Evolutionary conservation across 768 basidiomycete species (phyloP), one percentile per base, ranked within the genome.

Genomic region (Kwoniella sp.): DNA sequence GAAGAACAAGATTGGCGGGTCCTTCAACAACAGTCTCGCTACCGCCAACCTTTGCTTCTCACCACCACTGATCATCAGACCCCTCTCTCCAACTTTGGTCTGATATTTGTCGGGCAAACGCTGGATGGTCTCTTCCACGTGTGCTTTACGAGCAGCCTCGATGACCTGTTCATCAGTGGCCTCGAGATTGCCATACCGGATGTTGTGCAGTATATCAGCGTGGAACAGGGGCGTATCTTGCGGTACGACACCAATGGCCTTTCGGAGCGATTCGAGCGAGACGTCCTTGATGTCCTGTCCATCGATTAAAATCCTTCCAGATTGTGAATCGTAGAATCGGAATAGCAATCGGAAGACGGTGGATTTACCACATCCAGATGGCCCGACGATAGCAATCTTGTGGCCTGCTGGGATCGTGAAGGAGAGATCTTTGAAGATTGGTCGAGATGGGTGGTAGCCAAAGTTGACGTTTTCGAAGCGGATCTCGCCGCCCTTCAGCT

Each of bases 201-300:
- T 87, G 75, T 99, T 99, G 78, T 97, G 92, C 85, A 96, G 84
- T 52, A 98, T 89, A 76, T 97, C 89, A 4, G 91, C 88, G 79
- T 99, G 94, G 85, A 99, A 98, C 2, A 99, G 84, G 0, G 96
- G 95, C 17, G 95, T 99, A 73, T 99, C 96, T 79, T 99, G 95
- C 0, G 96, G 96, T 0, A 99, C 96, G 20, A 98, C 92, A 1
- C 95, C 96, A 30, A 99, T 89, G 2, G 85, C 82, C 51, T 82
- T 82, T 20, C 96, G 86, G 0, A 98, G 82, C 37, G 87, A 89
- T 25, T 86, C 85, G 38, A 95, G 80, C 71, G 89, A 86, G 3
- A 96, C 82, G 1, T 86, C 84, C 51, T 85, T 83, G 66, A 98
- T 86, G 76, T 93, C 88, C 81, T 99, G 95, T 7, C 87, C 91